phyloP scores from a whole-genome alignment of 768 basidiomycete species.

The Kwoniella dejecticola region DNA sequence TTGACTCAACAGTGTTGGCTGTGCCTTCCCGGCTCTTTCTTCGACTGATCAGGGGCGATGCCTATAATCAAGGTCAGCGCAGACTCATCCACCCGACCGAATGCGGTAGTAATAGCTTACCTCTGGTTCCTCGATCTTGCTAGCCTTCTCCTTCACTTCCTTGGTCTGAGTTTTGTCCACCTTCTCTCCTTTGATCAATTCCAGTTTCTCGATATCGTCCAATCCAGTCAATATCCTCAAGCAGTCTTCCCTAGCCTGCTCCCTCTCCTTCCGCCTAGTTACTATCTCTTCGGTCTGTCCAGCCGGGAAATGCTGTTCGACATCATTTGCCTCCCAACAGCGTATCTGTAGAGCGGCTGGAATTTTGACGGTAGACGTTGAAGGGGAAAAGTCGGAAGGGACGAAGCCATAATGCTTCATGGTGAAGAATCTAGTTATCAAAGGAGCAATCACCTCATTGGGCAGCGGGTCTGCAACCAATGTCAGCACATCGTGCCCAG shows the following conservation, averaged over 20 bases:
- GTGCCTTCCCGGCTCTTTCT: slow-evolving; percentile 42
- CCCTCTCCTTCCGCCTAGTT: slow-evolving; percentile 23
- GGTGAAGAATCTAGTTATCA: slow-evolving; percentile 38
- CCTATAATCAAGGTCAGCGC: slow-evolving; percentile 4
- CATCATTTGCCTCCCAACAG: slow-evolving; percentile 44
- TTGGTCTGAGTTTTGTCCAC: slow-evolving; percentile 19
- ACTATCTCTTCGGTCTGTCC: slow-evolving; percentile 20
- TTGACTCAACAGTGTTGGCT: slow-evolving; percentile 37
- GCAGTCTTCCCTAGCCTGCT: slow-evolving; percentile 30
- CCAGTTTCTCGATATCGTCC: slow-evolving; percentile 41
- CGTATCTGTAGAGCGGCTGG: slow-evolving; percentile 40
- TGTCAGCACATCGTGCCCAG: slow-evolving; percentile 13
- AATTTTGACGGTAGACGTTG: slow-evolving; percentile 26
- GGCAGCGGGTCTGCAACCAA: slow-evolving; percentile 26
- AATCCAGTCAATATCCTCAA: slow-evolving; percentile 31
- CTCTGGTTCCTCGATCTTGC: slow-evolving; percentile 12
- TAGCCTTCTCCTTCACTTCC: slow-evolving; percentile 5
- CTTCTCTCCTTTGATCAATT: slow-evolving; percentile 44
- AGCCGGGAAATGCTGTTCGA: slow-evolving; percentile 23
- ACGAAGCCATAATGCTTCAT: slow-evolving; percentile 38
- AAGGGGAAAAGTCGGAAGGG: slow-evolving; percentile 34
- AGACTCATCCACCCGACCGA: too few relatives aligned
- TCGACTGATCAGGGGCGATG: slow-evolving; percentile 15
- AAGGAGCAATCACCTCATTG: slow-evolving; percentile 15
- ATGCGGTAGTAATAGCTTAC: too few relatives aligned